A percentile compares a stretch with the other conserved stretches of the same genome.
Evolutionary conservation across 2,329 filamentous ascomycete genomes (phyloP).

Genomic region (Apiospora malaysiana): DNA sequence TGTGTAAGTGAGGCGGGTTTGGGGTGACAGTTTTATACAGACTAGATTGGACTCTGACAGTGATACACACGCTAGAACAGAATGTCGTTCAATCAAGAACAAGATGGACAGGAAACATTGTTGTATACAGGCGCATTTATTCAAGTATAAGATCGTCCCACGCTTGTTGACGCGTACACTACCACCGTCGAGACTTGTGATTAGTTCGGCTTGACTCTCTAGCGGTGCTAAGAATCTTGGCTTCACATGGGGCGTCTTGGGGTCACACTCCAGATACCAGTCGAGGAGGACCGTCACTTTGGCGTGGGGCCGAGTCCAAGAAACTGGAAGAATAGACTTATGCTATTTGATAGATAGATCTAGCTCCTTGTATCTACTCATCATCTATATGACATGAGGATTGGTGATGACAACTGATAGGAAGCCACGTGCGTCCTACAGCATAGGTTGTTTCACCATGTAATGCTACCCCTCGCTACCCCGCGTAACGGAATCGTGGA

Average conservation of each 20-base stretch:
- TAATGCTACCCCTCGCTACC: not conserved
- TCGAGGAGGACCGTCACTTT: not conserved
- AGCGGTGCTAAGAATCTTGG: slow-evolving; percentile 11
- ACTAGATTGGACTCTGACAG: not conserved
- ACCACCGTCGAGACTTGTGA: not conserved
- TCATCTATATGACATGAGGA: not conserved
- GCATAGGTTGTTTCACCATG: slow-evolving; percentile 3
- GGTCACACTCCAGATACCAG: not conserved
- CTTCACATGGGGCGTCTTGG: not conserved
- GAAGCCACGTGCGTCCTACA: not conserved
- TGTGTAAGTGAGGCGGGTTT: not conserved
- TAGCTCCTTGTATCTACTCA: not conserved
- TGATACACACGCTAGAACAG: not conserved
- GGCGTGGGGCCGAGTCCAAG: not conserved
- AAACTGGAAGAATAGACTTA: not conserved
- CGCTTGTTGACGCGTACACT: slow-evolving; percentile 14
- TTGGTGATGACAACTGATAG: not conserved
- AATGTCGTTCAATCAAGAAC: not conserved
- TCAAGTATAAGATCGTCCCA: not conserved
- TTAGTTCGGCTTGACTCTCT: slow-evolving; percentile 4
- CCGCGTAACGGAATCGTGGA: not conserved
- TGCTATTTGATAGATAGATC: not conserved
- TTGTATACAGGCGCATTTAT: not conserved
- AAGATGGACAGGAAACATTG: not conserved
- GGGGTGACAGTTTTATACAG: not conserved